Conservation (phyloP, 306 rosid species). For the Pyrus bretschneideri region DNA sequence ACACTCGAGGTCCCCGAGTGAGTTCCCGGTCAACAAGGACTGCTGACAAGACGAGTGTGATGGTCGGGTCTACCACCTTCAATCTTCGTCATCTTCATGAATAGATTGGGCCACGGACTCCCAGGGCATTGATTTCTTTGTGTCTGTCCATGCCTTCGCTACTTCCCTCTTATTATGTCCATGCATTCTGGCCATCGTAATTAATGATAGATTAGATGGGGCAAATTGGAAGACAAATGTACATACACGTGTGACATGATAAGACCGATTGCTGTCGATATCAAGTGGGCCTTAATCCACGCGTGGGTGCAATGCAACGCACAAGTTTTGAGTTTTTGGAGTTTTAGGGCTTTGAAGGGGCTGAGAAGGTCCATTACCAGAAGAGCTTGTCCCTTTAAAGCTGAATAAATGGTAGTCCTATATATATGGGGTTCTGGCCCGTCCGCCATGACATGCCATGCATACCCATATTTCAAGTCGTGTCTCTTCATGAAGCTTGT, state of each 20-base stretch:
- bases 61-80: not conserved
- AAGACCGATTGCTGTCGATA: not conserved
- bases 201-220: not conserved
- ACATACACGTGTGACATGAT: conserved; percentile 38
- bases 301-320: not conserved
- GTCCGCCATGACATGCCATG: not conserved
- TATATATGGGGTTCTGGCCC: not conserved
- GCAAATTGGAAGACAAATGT: not conserved
- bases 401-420: not conserved
- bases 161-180: not conserved
- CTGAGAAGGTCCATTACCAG: not conserved
- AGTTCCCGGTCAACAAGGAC: not conserved
- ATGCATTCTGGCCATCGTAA: not conserved
- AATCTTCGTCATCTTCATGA: not conserved
- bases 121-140: not conserved
- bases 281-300: not conserved
- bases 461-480: not conserved
- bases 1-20: not conserved
- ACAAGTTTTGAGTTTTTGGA: not conserved
- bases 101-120: not conserved
- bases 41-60: not conserved
- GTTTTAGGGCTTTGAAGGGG: not conserved
- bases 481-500: not conserved
- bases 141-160: not conserved
- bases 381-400: not conserved